Percentiles rank a stretch among this genome's conserved stretches.
phyloP scores from a whole-genome alignment of 257 asterid species.

The Plantago elongata region DNA sequence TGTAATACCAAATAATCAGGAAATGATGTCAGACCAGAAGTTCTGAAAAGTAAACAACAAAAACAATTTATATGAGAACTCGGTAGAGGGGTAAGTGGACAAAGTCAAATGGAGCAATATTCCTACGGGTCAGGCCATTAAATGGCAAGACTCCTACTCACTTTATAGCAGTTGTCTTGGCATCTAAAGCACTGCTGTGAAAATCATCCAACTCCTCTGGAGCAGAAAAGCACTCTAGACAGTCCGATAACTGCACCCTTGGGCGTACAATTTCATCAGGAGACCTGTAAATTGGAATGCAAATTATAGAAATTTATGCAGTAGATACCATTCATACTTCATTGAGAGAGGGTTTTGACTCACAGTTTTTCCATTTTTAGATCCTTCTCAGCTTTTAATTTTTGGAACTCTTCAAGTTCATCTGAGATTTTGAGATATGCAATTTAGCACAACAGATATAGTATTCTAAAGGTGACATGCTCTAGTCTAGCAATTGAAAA shows the following conservation, averaged over 20 bases:
- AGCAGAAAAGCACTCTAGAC: conserved; percentile 74
- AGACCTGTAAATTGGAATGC: conserved; percentile 42
- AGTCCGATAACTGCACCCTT: conserved; percentile 75
- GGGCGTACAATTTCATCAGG: conserved; percentile 88
- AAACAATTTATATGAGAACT: neutral
- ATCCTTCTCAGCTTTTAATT: conserved; percentile 62
- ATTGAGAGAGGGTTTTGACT: conserved; percentile 34
- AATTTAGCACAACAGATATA: conserved; percentile 23
- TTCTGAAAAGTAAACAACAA: conserved; percentile 46
- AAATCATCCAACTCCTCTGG: conserved; percentile 94
- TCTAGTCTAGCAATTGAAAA: conserved; percentile 15
- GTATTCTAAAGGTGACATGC: conserved; percentile 10
- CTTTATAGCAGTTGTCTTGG: conserved; percentile 85
- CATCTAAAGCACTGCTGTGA: conserved; percentile 74
- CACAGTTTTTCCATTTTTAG: conserved; percentile 76
- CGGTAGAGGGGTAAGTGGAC: conserved; percentile 3
- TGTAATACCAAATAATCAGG: conserved; percentile 94
- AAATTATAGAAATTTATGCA: conserved; percentile 18
- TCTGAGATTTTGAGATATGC: conserved; percentile 38
- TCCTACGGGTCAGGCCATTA: neutral
- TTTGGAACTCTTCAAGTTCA: conserved; percentile 64
- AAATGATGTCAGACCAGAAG: conserved; percentile 87
- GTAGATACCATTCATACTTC: conserved; percentile 6
- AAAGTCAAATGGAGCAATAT: conserved; percentile 1
- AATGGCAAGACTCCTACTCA: conserved; percentile 29